Conservation (phyloP, 2,329 filamentous ascomycete genomes). For the Ophiostoma tasmaniense region DNA sequence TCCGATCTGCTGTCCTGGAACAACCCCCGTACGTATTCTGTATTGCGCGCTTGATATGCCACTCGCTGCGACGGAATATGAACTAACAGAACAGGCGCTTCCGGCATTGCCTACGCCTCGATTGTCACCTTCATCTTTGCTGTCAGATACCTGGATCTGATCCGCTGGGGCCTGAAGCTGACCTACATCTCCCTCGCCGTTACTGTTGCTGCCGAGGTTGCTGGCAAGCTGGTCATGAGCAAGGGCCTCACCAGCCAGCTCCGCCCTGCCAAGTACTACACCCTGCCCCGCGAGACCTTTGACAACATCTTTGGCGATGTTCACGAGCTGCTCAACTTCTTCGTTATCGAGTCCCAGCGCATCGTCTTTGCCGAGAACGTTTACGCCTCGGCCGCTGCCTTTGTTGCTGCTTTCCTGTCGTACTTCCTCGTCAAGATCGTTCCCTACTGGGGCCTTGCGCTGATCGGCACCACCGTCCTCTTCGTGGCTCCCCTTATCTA, state of each 20-base stretch:
- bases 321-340: conserved; percentile 63
- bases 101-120: conserved; percentile 54
- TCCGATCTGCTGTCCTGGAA: conserved; percentile 61
- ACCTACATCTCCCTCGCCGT: conserved; percentile 54
- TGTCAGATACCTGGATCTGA: conserved; percentile 55
- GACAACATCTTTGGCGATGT: conserved; percentile 54
- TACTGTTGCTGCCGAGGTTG: conserved; percentile 52
- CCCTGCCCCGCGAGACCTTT: conserved; percentile 53
- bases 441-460: conserved; percentile 59
- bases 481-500: conserved; percentile 59
- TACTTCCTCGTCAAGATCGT: conserved; percentile 63
- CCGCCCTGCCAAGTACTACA: conserved; percentile 60
- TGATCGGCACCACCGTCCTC: conserved; percentile 49
- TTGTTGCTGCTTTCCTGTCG: conserved; percentile 52
- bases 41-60: neutral
- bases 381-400: conserved; percentile 48
- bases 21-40: conserved; percentile 52
- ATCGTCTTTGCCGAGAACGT: conserved; percentile 62
- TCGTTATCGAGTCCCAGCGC: conserved; percentile 60
- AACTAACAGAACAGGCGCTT: conserved; percentile 42
- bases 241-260: conserved; percentile 57
- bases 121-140: conserved; percentile 53
- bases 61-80: neutral
- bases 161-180: conserved; percentile 57
- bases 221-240: conserved; percentile 53